Conservation (phyloP, 805 yeast species). For the Ogataea nitratoaversa region DNA sequence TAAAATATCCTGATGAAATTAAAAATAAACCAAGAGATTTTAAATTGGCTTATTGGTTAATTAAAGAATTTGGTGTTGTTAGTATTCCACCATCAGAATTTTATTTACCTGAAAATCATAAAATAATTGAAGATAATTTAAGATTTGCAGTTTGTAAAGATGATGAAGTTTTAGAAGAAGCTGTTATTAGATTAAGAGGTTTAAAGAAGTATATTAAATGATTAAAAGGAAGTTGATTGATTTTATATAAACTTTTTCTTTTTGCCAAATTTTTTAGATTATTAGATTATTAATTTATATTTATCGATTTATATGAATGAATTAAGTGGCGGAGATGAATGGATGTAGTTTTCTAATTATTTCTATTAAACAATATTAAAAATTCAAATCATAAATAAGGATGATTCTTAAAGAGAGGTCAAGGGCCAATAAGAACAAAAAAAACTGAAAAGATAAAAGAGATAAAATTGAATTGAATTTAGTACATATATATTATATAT, state of each 20-base stretch:
- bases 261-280: conserved; percentile 1
- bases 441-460: background rate
- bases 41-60: conserved; percentile 87
- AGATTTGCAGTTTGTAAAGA: conserved; percentile 97
- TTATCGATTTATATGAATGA: too few relatives aligned
- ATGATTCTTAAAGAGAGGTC: too few relatives aligned
- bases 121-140: conserved; percentile 75
- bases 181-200: conserved; percentile 68
- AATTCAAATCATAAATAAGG: too few relatives aligned
- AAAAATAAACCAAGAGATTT: conserved; percentile 74
- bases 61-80: conserved; percentile 88
- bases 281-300: background rate
- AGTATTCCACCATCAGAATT: conserved; percentile 98
- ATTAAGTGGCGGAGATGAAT: too few relatives aligned
- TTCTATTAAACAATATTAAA: too few relatives aligned
- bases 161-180: conserved; percentile 72
- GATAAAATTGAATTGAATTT: background rate
- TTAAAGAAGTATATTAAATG: conserved; percentile 59
- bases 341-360: too few relatives aligned
- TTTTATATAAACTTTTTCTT: background rate
- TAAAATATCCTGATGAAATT: conserved; percentile 65
- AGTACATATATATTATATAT: background rate
- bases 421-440: too few relatives aligned
- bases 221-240: background rate
- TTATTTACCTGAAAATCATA: conserved; percentile 63